Evolutionary conservation across 371 early-diverging fungal genomes (phyloP), one percentile per base, ranked within the genome.

Genomic region (Blakeslea trispora): DNA sequence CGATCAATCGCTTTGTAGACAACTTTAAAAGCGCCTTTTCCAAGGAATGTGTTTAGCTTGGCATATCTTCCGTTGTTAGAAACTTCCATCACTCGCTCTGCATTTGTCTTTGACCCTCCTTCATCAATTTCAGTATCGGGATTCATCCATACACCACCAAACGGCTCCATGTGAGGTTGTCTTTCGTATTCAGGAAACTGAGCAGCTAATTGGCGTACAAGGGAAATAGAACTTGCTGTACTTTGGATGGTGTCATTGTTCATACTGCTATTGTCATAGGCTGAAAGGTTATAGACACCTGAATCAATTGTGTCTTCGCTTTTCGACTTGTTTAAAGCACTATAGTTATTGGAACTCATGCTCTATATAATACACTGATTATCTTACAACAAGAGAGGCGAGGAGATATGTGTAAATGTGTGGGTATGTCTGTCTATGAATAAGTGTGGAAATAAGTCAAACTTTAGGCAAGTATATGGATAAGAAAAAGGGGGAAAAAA

Each of bases 1-100:
- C 86, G 78, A 67, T 96, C 95, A 68, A 92, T 87, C 22, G 92
- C 93, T 59, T 91, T 90, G 66, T 84, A 92, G 14, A 95, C 96
- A 35, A 86, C 85, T 64, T 95, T 95, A 73, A 88, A 94, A 5
- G 93, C 91, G 15, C 96, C 88, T 63, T 85, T 84, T 35, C 96
- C 96, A 9, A 93, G 77, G 32, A 81, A 68, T 14, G 83, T 78
- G 39, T 74, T 77, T 40, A 86, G 75, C 21, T 89, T 81, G 48
- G 87, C 84, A 71, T 85, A 92, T 32, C 92, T 78, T 37, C 86
- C 86, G 9, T 86, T 74, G 15, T 87, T 88, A 48, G 87, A 87
- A 3, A 87, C 84, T 53, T 85, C 81, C 21, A 82, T 68, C 10
- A 78, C 78, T 19, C 70, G 60, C 50, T 82, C 82, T 28, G 61